These are phyloP conservation scores for Nectriaceae sp. DNA, from an alignment of 2,329 filamentous ascomycete genomes.

Conservation along the genomic window DNA sequence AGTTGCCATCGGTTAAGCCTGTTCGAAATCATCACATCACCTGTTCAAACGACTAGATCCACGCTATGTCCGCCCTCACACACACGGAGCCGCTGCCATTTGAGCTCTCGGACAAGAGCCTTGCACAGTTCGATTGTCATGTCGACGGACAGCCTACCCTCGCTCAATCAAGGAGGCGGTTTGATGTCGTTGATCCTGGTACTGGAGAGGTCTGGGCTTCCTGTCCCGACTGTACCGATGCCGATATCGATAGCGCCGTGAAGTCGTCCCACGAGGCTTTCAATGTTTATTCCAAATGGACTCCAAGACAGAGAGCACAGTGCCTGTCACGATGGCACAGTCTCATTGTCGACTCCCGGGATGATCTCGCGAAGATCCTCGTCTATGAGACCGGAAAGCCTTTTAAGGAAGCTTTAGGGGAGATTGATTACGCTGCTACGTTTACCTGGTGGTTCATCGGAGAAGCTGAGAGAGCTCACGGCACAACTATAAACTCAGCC, in stretches of 20 bases:
- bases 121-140: constrained; percentile 52
- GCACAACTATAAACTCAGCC: constrained; percentile 60
- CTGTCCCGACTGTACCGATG: constrained; percentile 48
- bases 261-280: constrained; percentile 39
- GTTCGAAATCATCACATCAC: neutral
- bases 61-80: constrained; percentile 8
- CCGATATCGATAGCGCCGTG: constrained; percentile 41
- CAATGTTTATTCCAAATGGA: constrained; percentile 38
- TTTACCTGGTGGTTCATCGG: constrained; percentile 61
- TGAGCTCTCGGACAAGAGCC: constrained; percentile 47
- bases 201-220: constrained; percentile 51
- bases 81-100: constrained; percentile 34
- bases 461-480: constrained; percentile 45
- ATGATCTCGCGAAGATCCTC: constrained; percentile 42
- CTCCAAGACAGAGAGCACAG: constrained; percentile 35
- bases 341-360: constrained; percentile 36
- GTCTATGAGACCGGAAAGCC: constrained; percentile 59
- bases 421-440: constrained; percentile 55
- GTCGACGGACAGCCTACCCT: constrained; percentile 49
- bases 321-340: constrained; percentile 39
- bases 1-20: neutral
- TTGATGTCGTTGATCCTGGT: constrained; percentile 56
- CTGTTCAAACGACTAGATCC: neutral
- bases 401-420: constrained; percentile 52
- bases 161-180: constrained; percentile 48